Evolutionary conservation across 805 yeast species (phyloP), one percentile per base, ranked within the genome.

Genomic region (Barnettozyma sucrosica): DNA sequence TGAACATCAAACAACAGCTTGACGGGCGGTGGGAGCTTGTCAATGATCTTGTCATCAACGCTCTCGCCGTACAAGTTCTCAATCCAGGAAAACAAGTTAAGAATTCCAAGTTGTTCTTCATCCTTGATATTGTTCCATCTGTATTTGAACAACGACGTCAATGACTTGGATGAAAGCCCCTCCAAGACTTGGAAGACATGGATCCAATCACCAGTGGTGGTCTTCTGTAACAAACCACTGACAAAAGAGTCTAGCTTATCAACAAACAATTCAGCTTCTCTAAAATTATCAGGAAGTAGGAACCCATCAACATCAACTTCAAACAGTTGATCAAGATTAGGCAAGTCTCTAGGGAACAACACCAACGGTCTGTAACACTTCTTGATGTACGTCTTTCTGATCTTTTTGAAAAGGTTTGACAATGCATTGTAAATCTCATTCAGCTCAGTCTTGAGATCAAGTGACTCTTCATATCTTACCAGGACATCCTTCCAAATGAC

Each of bases 181-280:
- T 90, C 97, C 40, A 92, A 65, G 1, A 82, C 66, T 58, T 88
- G 92, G 61, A 79, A 85, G 4, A 83, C 77, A 47, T 76, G 75
- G 44, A 88, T 70, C 97, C 97, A 92, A 56, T 90, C 95, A 50
- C 76, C 77, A 11, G 80, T 64, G 11, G 79, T 74, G 30, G 84
- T 74, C 10, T 79, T 74, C 24, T 67, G 69, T 59, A 83, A 81
- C 28, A 83, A 70, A 4, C 76, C 74, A 2, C 76, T 69, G 24
- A 86, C 73, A 7, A 87, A 68, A 16, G 71, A 68, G 64, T 90
- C 92, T 49, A 90, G 64, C 41, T 75, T 74, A 46, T 75, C 76
- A 20, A 88, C 70, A 65, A 87, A 84, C 43, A 70, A 67, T 50
- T 83, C 82, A 49, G 89, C 74, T 33, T 70, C 76, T 26, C 68